Percentiles rank a stretch among this genome's conserved stretches.
Conservation (phyloP, 768 basidiomycete species). For the Asterophora parasitica region DNA sequence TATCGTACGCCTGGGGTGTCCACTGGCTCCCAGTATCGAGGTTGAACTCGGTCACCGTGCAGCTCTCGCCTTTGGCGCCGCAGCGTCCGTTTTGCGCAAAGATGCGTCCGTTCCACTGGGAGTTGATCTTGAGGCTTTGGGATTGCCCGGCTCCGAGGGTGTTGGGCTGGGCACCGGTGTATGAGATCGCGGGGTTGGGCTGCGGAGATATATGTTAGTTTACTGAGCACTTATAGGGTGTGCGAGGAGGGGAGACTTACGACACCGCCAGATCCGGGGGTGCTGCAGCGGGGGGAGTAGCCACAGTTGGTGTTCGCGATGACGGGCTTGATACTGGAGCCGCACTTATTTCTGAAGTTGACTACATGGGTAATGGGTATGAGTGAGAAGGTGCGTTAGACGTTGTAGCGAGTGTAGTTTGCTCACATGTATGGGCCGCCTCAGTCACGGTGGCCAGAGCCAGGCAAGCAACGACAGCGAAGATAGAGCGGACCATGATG, state of each 20-base stretch:
- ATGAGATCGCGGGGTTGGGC: constrained; percentile 29
- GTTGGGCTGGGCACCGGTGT: constrained; percentile 30
- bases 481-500: not conserved
- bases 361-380: constrained; percentile 17
- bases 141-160: constrained; percentile 22
- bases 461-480: constrained; percentile 5
- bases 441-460: constrained; percentile 6
- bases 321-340: constrained; percentile 25
- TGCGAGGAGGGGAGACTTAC: constrained; percentile 12
- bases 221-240: not conserved
- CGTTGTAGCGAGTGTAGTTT: not conserved
- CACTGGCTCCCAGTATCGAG: constrained; percentile 26
- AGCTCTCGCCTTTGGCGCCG: constrained; percentile 33
- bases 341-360: constrained; percentile 32
- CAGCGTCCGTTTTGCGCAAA: constrained; percentile 34
- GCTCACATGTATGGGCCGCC: constrained; percentile 15
- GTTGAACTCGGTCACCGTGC: constrained; percentile 36
- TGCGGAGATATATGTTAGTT: constrained; percentile 4
- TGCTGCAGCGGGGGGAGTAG: constrained; percentile 34
- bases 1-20: constrained; percentile 33
- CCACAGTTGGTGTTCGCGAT: constrained; percentile 36
- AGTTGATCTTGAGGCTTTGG: constrained; percentile 25
- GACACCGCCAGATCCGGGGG: constrained; percentile 30
- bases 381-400: not conserved
- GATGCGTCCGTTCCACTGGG: constrained; percentile 38